Evolutionary conservation across 2,329 filamentous ascomycete species (phyloP).

Genomic region (Penicillium sp.): DNA sequence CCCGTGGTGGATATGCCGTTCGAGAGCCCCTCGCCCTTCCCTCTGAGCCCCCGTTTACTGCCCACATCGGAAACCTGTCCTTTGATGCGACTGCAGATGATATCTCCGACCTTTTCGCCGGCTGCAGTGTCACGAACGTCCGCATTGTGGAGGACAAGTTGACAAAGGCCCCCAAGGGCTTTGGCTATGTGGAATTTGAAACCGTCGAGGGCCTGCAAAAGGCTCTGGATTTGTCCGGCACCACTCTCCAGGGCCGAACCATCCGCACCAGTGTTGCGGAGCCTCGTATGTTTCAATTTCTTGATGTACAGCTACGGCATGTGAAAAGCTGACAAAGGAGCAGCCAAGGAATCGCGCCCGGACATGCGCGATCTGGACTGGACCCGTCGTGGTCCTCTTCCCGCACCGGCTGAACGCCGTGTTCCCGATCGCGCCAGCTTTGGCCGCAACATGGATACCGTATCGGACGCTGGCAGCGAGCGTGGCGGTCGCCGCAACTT

Average conservation of each 20-base stretch:
- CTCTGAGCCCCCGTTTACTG: slow-evolving; percentile 87
- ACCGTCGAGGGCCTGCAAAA: slow-evolving; percentile 84
- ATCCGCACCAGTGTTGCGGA: slow-evolving; percentile 95
- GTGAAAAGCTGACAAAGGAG: slow-evolving; percentile 32
- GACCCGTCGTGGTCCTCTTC: slow-evolving; percentile 85
- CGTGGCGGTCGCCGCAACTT: slow-evolving; percentile 61
- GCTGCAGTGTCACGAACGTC: slow-evolving; percentile 80
- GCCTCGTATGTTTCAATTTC: slow-evolving; percentile 62
- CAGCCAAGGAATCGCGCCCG: slow-evolving; percentile 73
- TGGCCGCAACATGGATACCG: slow-evolving; percentile 50
- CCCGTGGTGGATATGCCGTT: slow-evolving; percentile 36
- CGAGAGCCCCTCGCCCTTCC: slow-evolving; percentile 76
- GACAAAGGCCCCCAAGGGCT: slow-evolving; percentile 90
- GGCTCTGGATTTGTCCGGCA: slow-evolving; percentile 75
- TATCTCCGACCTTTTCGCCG: slow-evolving; percentile 77
- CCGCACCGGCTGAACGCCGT: slow-evolving; percentile 60
- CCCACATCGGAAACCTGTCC: slow-evolving; percentile 91
- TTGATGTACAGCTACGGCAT: not conserved
- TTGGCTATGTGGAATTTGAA: slow-evolving; percentile 93
- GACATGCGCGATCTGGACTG: slow-evolving; percentile 85
- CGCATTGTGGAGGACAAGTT: slow-evolving; percentile 96
- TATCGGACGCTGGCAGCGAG: slow-evolving; percentile 55
- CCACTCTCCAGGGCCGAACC: slow-evolving; percentile 77
- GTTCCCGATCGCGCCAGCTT: slow-evolving; percentile 52
- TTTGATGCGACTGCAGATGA: slow-evolving; percentile 85